Evolutionary conservation across 495 filamentous ascomycete species (phyloP).

Genomic region (Xylaria bambusicola): DNA sequence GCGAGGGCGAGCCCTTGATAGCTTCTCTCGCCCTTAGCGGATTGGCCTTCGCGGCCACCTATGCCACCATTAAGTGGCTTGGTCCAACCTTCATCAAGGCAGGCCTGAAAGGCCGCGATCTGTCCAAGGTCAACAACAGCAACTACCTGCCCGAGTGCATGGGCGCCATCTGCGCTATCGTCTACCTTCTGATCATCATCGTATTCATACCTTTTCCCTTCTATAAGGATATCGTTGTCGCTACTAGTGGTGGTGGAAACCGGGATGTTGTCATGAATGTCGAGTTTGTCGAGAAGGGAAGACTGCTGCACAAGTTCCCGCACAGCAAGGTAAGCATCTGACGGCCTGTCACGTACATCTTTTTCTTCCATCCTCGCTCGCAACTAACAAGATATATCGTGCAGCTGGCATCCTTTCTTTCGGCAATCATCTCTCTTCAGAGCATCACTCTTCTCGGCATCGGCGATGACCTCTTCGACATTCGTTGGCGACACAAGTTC

Average conservation of each 20-base stretch:
- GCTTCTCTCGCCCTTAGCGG: constrained; percentile 85
- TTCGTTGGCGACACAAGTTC: constrained; percentile 98
- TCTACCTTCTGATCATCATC: constrained; percentile 85
- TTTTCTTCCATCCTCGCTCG: not conserved
- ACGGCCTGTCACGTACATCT: not conserved
- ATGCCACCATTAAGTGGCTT: constrained; percentile 91
- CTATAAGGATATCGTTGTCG: constrained; percentile 96
- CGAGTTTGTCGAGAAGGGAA: constrained; percentile 71
- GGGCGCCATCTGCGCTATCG: constrained; percentile 92
- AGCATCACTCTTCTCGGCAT: constrained; percentile 87
- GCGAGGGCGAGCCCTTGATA: constrained; percentile 84
- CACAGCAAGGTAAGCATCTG: constrained; percentile 69
- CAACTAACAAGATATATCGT: not conserved
- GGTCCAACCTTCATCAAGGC: constrained; percentile 84
- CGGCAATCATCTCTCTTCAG: constrained; percentile 88
- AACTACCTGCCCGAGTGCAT: constrained; percentile 92
- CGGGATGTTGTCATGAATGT: constrained; percentile 73
- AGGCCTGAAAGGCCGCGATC: constrained; percentile 87
- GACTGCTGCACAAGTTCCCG: constrained; percentile 86
- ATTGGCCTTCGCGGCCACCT: constrained; percentile 77
- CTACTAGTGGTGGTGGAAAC: constrained; percentile 91
- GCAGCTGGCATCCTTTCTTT: constrained; percentile 92
- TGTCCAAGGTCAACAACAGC: constrained; percentile 72
- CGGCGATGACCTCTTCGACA: constrained; percentile 95
- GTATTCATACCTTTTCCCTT: constrained; percentile 95